Percentiles rank a stretch among this genome's conserved stretches.
Evolutionary conservation across 768 basidiomycete species (phyloP).

Genomic region (Pholiota microspora): DNA sequence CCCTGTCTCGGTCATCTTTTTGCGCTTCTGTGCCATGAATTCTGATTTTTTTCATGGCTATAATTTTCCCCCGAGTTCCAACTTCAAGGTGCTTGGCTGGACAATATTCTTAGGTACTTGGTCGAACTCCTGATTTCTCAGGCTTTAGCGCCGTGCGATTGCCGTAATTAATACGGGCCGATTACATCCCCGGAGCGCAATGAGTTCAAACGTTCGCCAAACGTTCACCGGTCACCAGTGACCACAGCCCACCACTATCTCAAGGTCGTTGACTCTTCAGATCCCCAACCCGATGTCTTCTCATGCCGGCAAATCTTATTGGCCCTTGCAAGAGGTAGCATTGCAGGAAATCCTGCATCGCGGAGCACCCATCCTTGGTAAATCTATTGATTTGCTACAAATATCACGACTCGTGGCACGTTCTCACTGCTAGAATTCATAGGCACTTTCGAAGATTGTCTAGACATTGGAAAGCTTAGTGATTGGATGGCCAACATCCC

Average conservation of each 20-base stretch:
- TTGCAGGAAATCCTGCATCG: conserved; percentile 22
- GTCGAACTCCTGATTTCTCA: no score
- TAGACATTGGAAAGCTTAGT: conserved; percentile 23
- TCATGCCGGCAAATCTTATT: not conserved
- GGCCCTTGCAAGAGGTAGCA: conserved; percentile 6
- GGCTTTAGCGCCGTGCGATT: no score
- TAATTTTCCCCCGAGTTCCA: no score
- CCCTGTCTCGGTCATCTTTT: conserved; percentile 76
- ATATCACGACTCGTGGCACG: not conserved
- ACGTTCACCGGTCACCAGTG: no score
- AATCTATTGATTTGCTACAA: not conserved
- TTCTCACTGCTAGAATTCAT: conserved; percentile 24
- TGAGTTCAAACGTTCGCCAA: no score
- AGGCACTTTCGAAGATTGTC: not conserved
- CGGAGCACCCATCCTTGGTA: conserved; percentile 24
- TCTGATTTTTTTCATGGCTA: no score
- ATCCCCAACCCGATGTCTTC: not conserved
- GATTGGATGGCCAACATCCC: conserved; percentile 45
- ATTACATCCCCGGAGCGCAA: no score
- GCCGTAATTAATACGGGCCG: no score
- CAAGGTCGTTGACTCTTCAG: not conserved
- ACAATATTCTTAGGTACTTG: no score
- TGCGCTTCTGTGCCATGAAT: not conserved
- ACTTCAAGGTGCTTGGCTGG: no score
- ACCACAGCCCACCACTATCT: not conserved